phyloP scores from a whole-genome alignment of 2,329 filamentous ascomycete species.

The Talaromyces sp. region DNA sequence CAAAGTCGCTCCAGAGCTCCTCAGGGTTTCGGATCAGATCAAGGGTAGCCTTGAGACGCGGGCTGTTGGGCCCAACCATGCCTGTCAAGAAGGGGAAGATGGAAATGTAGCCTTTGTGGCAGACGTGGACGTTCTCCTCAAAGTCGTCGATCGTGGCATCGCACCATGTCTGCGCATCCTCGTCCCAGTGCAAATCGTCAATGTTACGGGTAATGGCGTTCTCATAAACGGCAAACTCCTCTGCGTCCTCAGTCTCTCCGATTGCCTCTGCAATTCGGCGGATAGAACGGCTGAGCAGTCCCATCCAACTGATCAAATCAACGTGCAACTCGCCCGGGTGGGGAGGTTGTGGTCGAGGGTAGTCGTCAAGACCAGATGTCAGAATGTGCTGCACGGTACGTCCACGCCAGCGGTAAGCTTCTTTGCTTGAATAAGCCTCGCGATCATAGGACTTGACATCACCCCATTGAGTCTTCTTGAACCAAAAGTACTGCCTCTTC shows the following conservation, averaged over 20 bases:
- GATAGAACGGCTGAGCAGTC: conserved; percentile 88
- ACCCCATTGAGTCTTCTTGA: conserved; percentile 82
- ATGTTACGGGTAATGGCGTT: conserved; percentile 78
- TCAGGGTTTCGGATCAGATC: conserved; percentile 74
- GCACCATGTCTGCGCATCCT: conserved; percentile 75
- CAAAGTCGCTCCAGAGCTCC: conserved; percentile 83
- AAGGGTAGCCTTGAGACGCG: conserved; percentile 67
- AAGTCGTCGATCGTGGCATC: conserved; percentile 94
- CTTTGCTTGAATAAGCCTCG: conserved; percentile 78
- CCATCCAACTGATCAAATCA: conserved; percentile 93
- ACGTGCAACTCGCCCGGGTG: conserved; percentile 94
- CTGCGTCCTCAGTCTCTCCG: conserved; percentile 68
- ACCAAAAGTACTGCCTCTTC: conserved; percentile 89
- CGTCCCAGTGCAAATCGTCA: conserved; percentile 88
- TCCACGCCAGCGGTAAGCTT: conserved; percentile 93
- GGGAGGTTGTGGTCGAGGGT: conserved; percentile 86
- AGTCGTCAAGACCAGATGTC: conserved; percentile 92
- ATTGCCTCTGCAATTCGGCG: conserved; percentile 71
- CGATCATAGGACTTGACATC: conserved; percentile 90
- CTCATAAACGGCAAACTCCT: conserved; percentile 64
- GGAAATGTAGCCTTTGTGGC: conserved; percentile 94
- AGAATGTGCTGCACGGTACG: conserved; percentile 80
- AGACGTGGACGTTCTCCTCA: conserved; percentile 82
- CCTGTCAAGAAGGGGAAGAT: conserved; percentile 89
- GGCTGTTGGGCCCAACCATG: conserved; percentile 66